phyloP scores from a whole-genome alignment of 441 rosid genomes.

The Hura crepitans region DNA sequence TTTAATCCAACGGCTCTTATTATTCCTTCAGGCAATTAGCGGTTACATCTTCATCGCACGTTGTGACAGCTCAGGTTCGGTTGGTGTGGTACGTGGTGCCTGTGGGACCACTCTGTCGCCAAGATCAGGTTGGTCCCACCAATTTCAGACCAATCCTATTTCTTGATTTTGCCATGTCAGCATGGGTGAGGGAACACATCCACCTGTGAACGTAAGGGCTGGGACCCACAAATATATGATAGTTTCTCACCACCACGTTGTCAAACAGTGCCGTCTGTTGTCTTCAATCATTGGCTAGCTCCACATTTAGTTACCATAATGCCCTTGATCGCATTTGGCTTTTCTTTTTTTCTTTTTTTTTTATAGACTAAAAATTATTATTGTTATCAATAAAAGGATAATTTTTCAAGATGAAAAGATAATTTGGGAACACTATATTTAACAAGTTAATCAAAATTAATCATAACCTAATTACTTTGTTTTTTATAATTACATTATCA shows the following conservation, averaged over 20 bases:
- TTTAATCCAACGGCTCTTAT: constrained; percentile 28
- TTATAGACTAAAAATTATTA: too few relatives aligned
- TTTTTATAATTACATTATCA: too few relatives aligned
- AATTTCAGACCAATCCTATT: constrained; percentile 55
- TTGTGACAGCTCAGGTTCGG: constrained; percentile 55
- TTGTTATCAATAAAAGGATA: background rate
- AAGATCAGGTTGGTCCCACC: constrained; percentile 2
- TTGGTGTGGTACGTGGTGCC: constrained; percentile 34
- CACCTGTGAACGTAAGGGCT: constrained; percentile 30
- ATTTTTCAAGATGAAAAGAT: too few relatives aligned
- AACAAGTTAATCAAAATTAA: too few relatives aligned
- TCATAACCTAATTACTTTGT: too few relatives aligned
- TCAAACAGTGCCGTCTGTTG: constrained; percentile 35
- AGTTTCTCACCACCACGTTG: constrained; percentile 52
- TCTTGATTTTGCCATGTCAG: constrained; percentile 42
- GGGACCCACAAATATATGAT: constrained; percentile 16
- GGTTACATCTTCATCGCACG: constrained; percentile 28
- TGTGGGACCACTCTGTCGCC: constrained; percentile 15
- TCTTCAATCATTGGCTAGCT: constrained; percentile 43
- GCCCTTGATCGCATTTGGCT: constrained; percentile 10
- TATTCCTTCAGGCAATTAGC: background rate
- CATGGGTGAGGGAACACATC: constrained; percentile 19
- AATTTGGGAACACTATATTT: too few relatives aligned
- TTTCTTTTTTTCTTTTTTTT: background rate
- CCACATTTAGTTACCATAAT: constrained; percentile 14